Evolutionary conservation across 164 flowering plant species (phyloP).

Genomic region (Sedum album): DNA sequence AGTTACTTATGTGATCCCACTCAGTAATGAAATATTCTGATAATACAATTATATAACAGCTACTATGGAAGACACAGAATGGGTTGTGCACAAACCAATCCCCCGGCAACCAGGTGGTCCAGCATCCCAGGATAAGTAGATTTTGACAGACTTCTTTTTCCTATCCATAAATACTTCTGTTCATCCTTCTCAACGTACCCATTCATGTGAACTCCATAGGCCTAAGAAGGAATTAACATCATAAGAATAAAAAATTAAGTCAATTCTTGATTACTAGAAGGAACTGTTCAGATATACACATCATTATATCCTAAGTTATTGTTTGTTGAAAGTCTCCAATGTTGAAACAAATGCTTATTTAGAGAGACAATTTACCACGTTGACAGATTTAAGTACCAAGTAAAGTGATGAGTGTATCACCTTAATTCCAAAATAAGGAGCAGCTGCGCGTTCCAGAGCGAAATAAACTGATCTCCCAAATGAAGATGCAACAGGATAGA

Average conservation of each 20-base stretch:
- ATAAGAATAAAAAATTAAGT: neutral
- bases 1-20: no score
- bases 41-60: neutral
- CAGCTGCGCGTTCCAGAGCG: constrained; percentile 91
- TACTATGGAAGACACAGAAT: neutral
- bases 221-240: constrained; percentile 22
- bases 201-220: constrained; percentile 64
- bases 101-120: constrained; percentile 95
- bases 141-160: constrained; percentile 63
- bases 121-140: constrained; percentile 89
- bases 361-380: no score
- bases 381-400: no score
- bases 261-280: neutral
- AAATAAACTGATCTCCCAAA: constrained; percentile 50
- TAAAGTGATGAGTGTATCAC: constrained; percentile 24
- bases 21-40: no score
- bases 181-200: constrained; percentile 69
- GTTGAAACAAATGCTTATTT: no score
- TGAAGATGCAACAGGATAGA: constrained; percentile 72
- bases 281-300: neutral
- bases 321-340: no score
- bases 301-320: neutral
- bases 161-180: constrained; percentile 67
- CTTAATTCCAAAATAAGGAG: constrained; percentile 95
- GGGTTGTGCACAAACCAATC: constrained; percentile 50